A percentile compares a stretch with the other conserved stretches of the same genome.
Evolutionary conservation across 106 monocot genomes (phyloP).

Genomic region (Iris macrosiphon): DNA sequence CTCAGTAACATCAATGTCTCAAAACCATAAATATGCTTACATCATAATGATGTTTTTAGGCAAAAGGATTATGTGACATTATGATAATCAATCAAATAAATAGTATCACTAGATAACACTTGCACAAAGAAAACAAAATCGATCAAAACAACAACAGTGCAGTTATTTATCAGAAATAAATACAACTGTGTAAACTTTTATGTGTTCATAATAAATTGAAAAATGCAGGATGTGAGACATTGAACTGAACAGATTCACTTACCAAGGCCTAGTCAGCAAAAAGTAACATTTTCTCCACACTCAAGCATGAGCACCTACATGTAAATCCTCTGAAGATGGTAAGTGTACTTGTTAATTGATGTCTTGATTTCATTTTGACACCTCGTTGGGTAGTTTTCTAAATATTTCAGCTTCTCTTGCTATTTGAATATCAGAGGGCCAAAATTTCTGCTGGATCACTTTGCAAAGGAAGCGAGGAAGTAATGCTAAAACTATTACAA

Average conservation of each 20-base stretch:
- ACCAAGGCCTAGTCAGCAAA: not conserved
- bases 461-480: constrained; percentile 86
- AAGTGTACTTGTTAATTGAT: constrained; percentile 29
- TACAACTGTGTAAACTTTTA: not conserved
- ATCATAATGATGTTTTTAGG: too few relatives aligned
- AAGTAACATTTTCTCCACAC: not conserved
- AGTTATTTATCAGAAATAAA: too few relatives aligned
- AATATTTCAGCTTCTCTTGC: constrained; percentile 90
- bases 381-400: constrained; percentile 27
- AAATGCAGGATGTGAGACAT: too few relatives aligned
- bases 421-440: constrained; percentile 95
- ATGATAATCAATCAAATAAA: too few relatives aligned
- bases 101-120: too few relatives aligned
- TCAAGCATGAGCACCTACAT: constrained; percentile 4
- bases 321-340: not conserved
- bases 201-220: not conserved
- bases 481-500: constrained; percentile 73
- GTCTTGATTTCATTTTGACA: constrained; percentile 26
- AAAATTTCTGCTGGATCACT: constrained; percentile 65
- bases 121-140: too few relatives aligned
- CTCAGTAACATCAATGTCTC: too few relatives aligned
- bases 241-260: not conserved
- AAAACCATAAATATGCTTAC: too few relatives aligned
- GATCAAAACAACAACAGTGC: too few relatives aligned
- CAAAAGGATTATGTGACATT: too few relatives aligned